Conservation (phyloP, 1,139 yeast species). For the Debaryomyces fabryi region DNA sequence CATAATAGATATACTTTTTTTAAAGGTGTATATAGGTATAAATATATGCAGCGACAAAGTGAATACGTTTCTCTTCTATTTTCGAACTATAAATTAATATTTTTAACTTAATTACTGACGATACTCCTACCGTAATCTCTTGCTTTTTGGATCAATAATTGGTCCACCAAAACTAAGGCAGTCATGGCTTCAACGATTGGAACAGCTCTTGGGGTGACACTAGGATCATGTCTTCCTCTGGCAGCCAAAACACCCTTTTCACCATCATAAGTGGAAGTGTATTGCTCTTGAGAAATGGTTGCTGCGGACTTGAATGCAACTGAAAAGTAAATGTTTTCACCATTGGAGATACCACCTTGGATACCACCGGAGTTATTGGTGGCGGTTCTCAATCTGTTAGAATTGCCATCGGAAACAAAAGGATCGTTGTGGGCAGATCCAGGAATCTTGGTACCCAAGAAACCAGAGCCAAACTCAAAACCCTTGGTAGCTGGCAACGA, state of each 20-base stretch:
- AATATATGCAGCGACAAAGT: neutral
- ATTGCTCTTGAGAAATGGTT: constrained; percentile 91
- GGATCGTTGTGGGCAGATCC: constrained; percentile 95
- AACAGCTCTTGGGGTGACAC: constrained; percentile 97
- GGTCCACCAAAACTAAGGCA: constrained; percentile 88
- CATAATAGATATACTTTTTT: neutral
- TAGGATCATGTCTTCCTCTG: constrained; percentile 97
- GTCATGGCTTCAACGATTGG: constrained; percentile 99
- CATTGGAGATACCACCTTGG: constrained; percentile 97
- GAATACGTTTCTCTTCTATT: neutral
- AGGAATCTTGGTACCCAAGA: constrained; percentile 83
- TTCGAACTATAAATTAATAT: neutral
- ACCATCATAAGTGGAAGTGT: constrained; percentile 87
- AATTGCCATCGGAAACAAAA: constrained; percentile 59
- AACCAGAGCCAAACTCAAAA: constrained; percentile 96
- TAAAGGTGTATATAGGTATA: neutral
- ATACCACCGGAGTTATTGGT: constrained; percentile 97
- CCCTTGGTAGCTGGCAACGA: constrained; percentile 98
- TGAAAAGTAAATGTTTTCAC: constrained; percentile 90
- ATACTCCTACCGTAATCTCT: constrained; percentile 54
- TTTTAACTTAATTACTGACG: constrained; percentile 12
- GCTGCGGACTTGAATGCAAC: constrained; percentile 99
- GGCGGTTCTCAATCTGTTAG: constrained; percentile 69
- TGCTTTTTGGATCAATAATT: constrained; percentile 80
- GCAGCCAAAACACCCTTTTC: constrained; percentile 86